phyloP scores from a whole-genome alignment of 116 monocot species.

The Phalaenopsis hybrid region DNA sequence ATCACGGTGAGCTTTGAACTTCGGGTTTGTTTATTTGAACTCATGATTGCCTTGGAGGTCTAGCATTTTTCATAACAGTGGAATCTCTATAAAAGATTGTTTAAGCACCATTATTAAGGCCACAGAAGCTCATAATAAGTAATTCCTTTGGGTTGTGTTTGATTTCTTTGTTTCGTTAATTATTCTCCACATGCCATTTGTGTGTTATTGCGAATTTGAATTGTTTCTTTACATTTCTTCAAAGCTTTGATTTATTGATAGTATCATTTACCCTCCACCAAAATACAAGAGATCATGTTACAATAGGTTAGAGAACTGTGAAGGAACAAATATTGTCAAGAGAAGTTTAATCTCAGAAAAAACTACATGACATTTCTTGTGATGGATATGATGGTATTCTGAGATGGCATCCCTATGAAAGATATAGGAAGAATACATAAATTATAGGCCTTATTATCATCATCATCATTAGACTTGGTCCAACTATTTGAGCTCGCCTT shows the following conservation, averaged over 20 bases:
- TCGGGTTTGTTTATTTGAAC: not conserved
- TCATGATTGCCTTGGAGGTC: not conserved
- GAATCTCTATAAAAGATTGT: not conserved
- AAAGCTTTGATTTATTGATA: not conserved
- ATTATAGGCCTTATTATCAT: not conserved
- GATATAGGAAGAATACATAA: not conserved
- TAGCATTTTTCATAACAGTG: not conserved
- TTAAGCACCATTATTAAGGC: not conserved
- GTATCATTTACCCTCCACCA: not conserved
- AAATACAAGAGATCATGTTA: not conserved
- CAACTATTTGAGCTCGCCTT: not conserved
- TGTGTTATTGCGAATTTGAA: not conserved
- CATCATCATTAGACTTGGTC: not conserved
- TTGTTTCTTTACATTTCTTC: not conserved
- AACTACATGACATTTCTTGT: not conserved
- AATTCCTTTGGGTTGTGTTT: not conserved
- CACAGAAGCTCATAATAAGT: not conserved
- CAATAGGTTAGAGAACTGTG: not conserved
- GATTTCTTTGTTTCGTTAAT: not conserved
- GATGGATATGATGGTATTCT: not conserved
- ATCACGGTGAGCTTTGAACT: slow-evolving; percentile 39
- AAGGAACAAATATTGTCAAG: not conserved
- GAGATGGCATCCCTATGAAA: not conserved
- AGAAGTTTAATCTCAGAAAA: not conserved
- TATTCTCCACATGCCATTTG: not conserved